Evolutionary conservation across 768 basidiomycete species (phyloP).

Genomic region (Trametes elegans): DNA sequence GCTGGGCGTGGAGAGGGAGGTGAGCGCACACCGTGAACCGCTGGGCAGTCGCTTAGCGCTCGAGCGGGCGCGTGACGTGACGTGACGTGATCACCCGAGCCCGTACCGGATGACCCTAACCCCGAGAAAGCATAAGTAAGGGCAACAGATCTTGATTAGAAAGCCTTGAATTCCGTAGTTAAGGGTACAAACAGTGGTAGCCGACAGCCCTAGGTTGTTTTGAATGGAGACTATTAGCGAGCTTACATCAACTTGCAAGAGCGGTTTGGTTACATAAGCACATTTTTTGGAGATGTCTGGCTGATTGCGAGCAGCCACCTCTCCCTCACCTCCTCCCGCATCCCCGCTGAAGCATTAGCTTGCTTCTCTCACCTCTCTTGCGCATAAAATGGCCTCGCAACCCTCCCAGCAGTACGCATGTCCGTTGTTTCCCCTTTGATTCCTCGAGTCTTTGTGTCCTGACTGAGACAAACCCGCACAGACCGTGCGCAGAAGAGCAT

Average conservation of each 20-base stretch:
- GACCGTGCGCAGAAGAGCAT: conserved; percentile 94
- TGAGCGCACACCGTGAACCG: no score
- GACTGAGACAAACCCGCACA: conserved; percentile 33
- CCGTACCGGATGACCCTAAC: background rate
- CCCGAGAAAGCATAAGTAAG: no score
- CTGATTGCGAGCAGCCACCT: conserved; percentile 12
- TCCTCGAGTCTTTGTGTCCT: conserved; percentile 15
- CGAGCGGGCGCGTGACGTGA: background rate
- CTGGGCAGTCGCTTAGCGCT: background rate
- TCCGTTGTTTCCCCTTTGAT: conserved; percentile 39
- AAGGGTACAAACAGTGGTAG: no score
- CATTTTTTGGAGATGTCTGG: conserved; percentile 19
- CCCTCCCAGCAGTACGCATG: conserved; percentile 83
- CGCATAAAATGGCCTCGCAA: conserved; percentile 62
- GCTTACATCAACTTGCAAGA: conserved; percentile 5
- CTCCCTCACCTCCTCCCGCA: conserved; percentile 21
- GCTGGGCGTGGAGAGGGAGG: no score
- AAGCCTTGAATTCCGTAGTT: no score
- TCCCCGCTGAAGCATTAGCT: conserved; percentile 69
- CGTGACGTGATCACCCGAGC: background rate
- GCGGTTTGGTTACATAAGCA: no score
- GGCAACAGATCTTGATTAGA: no score
- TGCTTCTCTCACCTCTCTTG: conserved; percentile 53
- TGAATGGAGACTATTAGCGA: no score
- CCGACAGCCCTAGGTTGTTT: no score